Conservation (phyloP, 2,329 filamentous ascomycete species). For the Fusarium nurragi region DNA sequence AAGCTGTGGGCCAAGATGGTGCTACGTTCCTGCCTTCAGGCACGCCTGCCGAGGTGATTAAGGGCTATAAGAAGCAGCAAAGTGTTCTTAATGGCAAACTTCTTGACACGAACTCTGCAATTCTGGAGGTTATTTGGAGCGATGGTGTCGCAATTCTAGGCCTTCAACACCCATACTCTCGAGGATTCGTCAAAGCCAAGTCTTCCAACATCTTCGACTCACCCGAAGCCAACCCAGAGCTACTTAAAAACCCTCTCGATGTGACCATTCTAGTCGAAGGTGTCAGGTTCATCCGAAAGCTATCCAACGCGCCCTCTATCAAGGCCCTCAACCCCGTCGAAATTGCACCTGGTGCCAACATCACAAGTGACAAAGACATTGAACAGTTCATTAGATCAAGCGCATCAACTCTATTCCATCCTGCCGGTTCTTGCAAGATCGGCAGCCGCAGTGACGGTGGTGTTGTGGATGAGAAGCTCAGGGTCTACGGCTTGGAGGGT, state of each 20-base stretch:
- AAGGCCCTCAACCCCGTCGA: slow-evolving; percentile 13
- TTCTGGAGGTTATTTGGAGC: slow-evolving; percentile 33
- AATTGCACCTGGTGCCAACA: slow-evolving; percentile 9
- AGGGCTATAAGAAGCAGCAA: slow-evolving; percentile 32
- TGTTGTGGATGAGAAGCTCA: slow-evolving; percentile 40
- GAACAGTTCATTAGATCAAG: slow-evolving; percentile 26
- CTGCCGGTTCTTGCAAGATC: slow-evolving; percentile 47
- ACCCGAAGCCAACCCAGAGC: slow-evolving; percentile 25
- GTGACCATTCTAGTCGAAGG: slow-evolving; percentile 13
- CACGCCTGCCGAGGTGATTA: slow-evolving; percentile 17
- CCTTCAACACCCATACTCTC: slow-evolving; percentile 38
- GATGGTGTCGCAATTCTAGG: slow-evolving; percentile 26
- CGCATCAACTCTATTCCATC: slow-evolving; percentile 33
- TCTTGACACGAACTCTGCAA: slow-evolving; percentile 13
- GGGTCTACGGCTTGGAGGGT: slow-evolving; percentile 37
- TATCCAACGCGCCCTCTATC: slow-evolving; percentile 11
- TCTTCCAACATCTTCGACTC: slow-evolving; percentile 32
- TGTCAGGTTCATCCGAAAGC: slow-evolving; percentile 28
- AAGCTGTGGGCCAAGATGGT: slow-evolving; percentile 15
- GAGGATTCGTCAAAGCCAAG: slow-evolving; percentile 32
- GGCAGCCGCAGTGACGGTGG: slow-evolving; percentile 54
- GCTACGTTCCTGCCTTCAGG: slow-evolving; percentile 15
- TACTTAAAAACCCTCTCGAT: slow-evolving; percentile 34
- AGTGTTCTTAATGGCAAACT: slow-evolving; percentile 27
- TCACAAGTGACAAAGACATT: slow-evolving; percentile 26